These are phyloP conservation scores for Chaetoscypha palmicola DNA, from an alignment of 2,329 filamentous ascomycete species.

Conservation along the genomic window DNA sequence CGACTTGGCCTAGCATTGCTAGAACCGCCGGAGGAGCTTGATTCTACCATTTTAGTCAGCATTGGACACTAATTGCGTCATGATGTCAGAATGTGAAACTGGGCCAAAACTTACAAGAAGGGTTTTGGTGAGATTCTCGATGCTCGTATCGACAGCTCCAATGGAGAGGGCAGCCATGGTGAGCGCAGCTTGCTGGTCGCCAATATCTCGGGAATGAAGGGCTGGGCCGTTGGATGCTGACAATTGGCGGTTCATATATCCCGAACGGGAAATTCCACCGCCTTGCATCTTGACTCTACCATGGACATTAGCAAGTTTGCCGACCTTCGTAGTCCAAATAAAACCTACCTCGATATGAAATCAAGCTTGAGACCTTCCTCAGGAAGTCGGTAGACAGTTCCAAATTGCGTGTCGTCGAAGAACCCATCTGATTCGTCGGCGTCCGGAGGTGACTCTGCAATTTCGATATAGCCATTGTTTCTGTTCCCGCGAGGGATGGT, in stretches of 20 bases:
- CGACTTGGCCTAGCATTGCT: conserved; percentile 29
- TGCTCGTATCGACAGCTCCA: conserved; percentile 39
- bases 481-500: conserved; percentile 54
- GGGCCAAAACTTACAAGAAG: conserved; percentile 50
- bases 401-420: conserved; percentile 53
- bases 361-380: conserved; percentile 61
- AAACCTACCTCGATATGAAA: conserved; percentile 58
- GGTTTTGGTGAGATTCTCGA: conserved; percentile 46
- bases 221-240: conserved; percentile 13
- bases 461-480: conserved; percentile 67
- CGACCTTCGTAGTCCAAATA: not conserved
- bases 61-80: conserved; percentile 21
- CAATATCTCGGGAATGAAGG: conserved; percentile 31
- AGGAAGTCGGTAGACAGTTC: conserved; percentile 57
- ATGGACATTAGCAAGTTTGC: conserved; percentile 12
- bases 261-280: conserved; percentile 7
- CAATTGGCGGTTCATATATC: conserved; percentile 1
- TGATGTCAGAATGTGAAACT: conserved; percentile 16
- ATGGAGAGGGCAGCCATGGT: conserved; percentile 52
- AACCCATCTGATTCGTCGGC: conserved; percentile 43
- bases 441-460: conserved; percentile 53
- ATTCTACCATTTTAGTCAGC: conserved; percentile 29
- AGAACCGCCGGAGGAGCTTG: conserved; percentile 38
- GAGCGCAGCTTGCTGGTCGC: conserved; percentile 60
- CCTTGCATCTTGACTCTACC: conserved; percentile 17